Evolutionary conservation across 2,329 filamentous ascomycete genomes (phyloP).

Genomic region (Fusarium piperis): DNA sequence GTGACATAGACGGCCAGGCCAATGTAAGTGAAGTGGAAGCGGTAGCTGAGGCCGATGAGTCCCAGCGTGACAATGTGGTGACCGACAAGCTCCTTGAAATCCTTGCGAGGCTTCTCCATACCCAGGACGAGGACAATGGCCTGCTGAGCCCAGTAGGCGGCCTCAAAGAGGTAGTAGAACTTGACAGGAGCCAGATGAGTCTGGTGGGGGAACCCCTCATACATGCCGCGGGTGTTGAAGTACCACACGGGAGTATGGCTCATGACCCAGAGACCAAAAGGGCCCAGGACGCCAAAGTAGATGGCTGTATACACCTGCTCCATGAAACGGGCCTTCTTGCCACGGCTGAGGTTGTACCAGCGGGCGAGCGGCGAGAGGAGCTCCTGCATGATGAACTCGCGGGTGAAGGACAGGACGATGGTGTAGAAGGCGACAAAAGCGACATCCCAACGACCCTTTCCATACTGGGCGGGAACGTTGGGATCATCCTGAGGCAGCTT

Average conservation of each 20-base stretch:
- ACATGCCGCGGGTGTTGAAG: conserved; percentile 92
- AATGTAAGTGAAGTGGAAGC: conserved; percentile 97
- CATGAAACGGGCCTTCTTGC: conserved; percentile 92
- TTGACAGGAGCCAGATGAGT: conserved; percentile 86
- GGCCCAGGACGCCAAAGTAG: conserved; percentile 86
- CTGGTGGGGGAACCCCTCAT: conserved; percentile 85
- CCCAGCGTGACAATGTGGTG: conserved; percentile 91
- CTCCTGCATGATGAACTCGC: conserved; percentile 96
- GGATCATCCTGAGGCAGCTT: conserved; percentile 64
- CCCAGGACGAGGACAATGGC: conserved; percentile 86
- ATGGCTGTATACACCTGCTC: conserved; percentile 94
- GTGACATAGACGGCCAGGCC: conserved; percentile 93
- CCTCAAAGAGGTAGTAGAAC: conserved; percentile 95
- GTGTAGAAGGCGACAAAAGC: conserved; percentile 91
- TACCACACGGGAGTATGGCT: conserved; percentile 92
- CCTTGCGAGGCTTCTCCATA: conserved; percentile 92
- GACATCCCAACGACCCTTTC: conserved; percentile 87
- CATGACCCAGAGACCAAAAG: conserved; percentile 91
- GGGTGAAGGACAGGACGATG: conserved; percentile 88
- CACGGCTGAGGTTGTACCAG: conserved; percentile 74
- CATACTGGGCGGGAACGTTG: conserved; percentile 73
- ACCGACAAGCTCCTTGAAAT: conserved; percentile 91
- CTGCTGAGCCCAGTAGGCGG: conserved; percentile 95
- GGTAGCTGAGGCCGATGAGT: conserved; percentile 87
- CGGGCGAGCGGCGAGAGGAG: conserved; percentile 80